Evolutionary conservation across 805 yeast species (phyloP), one percentile per base, ranked within the genome.

Genomic region (Tetrapisispora fleetii): DNA sequence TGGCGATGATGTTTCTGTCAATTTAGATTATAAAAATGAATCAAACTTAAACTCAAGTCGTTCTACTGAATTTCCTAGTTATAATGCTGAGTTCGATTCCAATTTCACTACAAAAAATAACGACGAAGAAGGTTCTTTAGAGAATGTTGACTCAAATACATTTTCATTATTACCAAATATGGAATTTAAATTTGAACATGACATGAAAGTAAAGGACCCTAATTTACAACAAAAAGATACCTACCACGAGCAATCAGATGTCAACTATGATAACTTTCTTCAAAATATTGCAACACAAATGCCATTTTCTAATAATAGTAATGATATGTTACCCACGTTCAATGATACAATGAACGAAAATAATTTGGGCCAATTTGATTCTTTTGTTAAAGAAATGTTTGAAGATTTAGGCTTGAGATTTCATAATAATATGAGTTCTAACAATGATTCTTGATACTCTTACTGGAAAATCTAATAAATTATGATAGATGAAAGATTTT

Each of bases 341-440:
- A 32, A 41, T 40, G 43, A 40, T n/a, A 3, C 17, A 17, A n/a
- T 27, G 11, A 28, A 28, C 27, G 18, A 28, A n/a, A n/a, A n/a
- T 40, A 16, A 24, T 17, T 28, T 19, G 4, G 8, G 36, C 2
- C 42, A 41, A 13, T 37, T 45, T 22, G 43, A 45, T 24, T 10
- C 32, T 10, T 50, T 85, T 57, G 73, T 84, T 53, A 88, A 91
- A 2, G 95, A 95, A 3, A 81, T 85, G 44, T 83, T 87, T 73
- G 95, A 87, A 61, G 83, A 82, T 53, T 66, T 87, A 43, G 95
- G 87, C 59, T 77, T 86, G 59, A 37, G 27, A 28, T 44, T 27
- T 19, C 18, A 18, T 44, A 42, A 44, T 11, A 43, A 43, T 17
- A 3, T 27, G 10, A 40, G 17, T 17, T 27, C 24, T 17, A 35